Evolutionary conservation across 805 yeast genomes (phyloP).

Genomic region (Metahyphopichia silvanorum): DNA sequence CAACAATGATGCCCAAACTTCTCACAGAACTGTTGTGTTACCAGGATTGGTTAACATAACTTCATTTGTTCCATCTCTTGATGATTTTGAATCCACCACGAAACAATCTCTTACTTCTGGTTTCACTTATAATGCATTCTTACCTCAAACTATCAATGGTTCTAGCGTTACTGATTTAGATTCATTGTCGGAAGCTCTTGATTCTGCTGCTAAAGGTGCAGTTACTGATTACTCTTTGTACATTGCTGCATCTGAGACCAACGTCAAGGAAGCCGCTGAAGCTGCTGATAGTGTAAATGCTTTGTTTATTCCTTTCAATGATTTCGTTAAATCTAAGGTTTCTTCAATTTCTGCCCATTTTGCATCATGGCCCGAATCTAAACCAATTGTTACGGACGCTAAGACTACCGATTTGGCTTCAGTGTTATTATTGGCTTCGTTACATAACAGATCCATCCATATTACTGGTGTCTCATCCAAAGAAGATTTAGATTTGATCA

Average conservation of each 20-base stretch:
- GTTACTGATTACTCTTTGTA: conserved; percentile 81
- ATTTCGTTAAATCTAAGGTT: conserved; percentile 64
- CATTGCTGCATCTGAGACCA: conserved; percentile 76
- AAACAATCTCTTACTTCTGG: conserved; percentile 78
- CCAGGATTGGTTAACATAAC: conserved; percentile 88
- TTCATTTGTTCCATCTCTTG: conserved; percentile 69
- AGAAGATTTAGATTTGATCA: conserved; percentile 79
- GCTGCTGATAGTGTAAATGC: conserved; percentile 71
- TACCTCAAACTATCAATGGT: conserved; percentile 69
- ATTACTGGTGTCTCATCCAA: conserved; percentile 79
- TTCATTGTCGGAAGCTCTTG: conserved; percentile 63
- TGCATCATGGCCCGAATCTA: conserved; percentile 76
- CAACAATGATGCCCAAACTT: conserved; percentile 84
- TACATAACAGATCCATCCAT: conserved; percentile 82
- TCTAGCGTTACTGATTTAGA: conserved; percentile 61
- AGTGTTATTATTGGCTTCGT: conserved; percentile 80
- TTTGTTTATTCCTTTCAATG: conserved; percentile 77
- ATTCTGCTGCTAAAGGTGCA: conserved; percentile 53
- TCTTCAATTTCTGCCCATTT: conserved; percentile 78
- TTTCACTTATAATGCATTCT: conserved; percentile 78
- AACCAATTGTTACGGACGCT: conserved; percentile 91
- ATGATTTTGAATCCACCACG: conserved; percentile 66
- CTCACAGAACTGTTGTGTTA: conserved; percentile 74
- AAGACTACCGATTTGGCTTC: conserved; percentile 91
- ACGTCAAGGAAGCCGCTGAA: conserved; percentile 58